Evolutionary conservation across 2,329 filamentous ascomycete species (phyloP), one percentile per base, ranked within the genome.

Genomic region (Colletotrichum tamarilloi): DNA sequence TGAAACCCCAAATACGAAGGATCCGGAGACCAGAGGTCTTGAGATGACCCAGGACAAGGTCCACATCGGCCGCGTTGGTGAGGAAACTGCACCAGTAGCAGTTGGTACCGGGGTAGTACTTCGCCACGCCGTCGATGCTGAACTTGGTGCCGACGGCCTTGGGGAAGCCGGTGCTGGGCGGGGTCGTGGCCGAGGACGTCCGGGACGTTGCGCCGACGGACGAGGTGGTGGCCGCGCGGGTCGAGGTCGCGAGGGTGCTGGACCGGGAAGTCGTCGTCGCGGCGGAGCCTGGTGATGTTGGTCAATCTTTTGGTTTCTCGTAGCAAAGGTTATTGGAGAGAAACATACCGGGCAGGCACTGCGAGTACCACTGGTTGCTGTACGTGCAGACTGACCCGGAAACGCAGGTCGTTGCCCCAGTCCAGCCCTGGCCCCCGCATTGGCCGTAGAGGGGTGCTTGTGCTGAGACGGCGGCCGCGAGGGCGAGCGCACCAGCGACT

Each of bases 1-100:
- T 90, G 83, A 91, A 91, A 8, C 89, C 89, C 90, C 89, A 91
- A 68, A 91, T 83, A n/a, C 89, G 84, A 9, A 91, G 81, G 69
- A 91, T 87, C 79, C 89, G 89, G 73, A 88, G 85, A 0, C 89
- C 88, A 2, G 88, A 86, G 38, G 81, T 75, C 62, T 82, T 78
- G 19, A 91, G 78, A 76, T 89, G 84, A 72, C 84, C 80, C 64
- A 89, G 81, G 16, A 85, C 82, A n/a, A 82, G 80, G 76, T 92
- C 89, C 35, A 92, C 86, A 77, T 92, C 90, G 16, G 82, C 83
- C 72, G 90, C 83, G 74, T 87, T 86, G 75, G 84, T 87, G 59
- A 89, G 79, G 79, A 89, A 89, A 14, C 83, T 82, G 68, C 89
- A 85, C 88, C 88, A 90, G 82, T 90, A 90, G 64, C 85, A 83